Evolutionary conservation across 352 stramenopile species (phyloP), one percentile per base, ranked within the genome.

Genomic region (Thraustotheca clavata): DNA sequence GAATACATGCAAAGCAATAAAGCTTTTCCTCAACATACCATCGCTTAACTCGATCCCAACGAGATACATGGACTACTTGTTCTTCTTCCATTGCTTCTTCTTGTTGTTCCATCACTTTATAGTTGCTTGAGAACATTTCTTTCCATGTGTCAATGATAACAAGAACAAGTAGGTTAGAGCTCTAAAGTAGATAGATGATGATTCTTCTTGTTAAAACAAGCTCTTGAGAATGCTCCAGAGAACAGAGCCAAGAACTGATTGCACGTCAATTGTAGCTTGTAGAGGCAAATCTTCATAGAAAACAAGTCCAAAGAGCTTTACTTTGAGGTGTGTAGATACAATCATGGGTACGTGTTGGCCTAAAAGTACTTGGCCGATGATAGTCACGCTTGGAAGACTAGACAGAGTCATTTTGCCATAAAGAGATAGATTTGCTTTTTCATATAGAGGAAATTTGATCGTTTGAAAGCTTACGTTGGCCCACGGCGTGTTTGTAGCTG

Each of bases 361-460:
- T 6, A 43, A 22, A 5, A 54, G 18, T 27, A 54, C 32, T 7
- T 12, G 11, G 26, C 41, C 39, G 6, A 65, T 8, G 11, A 65
- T 32, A 4, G 24, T 54, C 5, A 32, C n/a, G 8, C 35, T 35
- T 4, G 57, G 57, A 24, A 65, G 26, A 24, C 40, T 32, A 33
- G 52, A 65, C 31, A 65, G 20, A 12, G 16, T 55, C 31, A 65
- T 36, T 16, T 65, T 55, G n/a, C 57, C 57, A 14, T 54, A 2
- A 5, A 65, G 31, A 14, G 57, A 55, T 32, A 65, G 32, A 4
- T 18, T 1, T 7, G 35, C 47, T 8, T 40, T 18, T 35, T 12
- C 18, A 9, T 22, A 32, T 46, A 65, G 27, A 3, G 57, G 57
- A 11, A 65, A 41, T 18, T 40, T 14, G 8, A 65, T 49, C 34